phyloP scores from a whole-genome alignment of 768 basidiomycete species.

The Leccinellum rugosiceps region DNA sequence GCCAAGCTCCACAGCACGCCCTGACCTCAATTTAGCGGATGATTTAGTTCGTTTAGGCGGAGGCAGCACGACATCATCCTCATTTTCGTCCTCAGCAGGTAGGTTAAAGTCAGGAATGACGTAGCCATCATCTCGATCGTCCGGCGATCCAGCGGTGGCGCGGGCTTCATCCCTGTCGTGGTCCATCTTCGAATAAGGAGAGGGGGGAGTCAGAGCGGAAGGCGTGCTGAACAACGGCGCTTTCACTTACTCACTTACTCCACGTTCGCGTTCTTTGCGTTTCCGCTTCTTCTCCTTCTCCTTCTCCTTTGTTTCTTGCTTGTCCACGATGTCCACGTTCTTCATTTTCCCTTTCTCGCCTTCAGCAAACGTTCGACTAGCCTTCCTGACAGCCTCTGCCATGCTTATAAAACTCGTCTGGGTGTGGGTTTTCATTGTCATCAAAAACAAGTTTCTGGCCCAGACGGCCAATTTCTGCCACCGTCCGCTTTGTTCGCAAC shows the following conservation, averaged over 20 bases:
- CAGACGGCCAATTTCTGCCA: slow-evolving; percentile 56
- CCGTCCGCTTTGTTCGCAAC: slow-evolving; percentile 67
- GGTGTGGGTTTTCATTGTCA: slow-evolving; percentile 77
- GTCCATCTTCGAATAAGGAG: slow-evolving; percentile 16
- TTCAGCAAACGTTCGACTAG: slow-evolving; percentile 67
- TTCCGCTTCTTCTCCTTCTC: slow-evolving; percentile 90
- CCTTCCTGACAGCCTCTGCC: slow-evolving; percentile 63
- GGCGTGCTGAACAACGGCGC: not conserved
- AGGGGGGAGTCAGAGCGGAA: not conserved
- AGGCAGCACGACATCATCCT: slow-evolving; percentile 27
- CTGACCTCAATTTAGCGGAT: slow-evolving; percentile 27
- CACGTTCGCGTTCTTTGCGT: slow-evolving; percentile 72
- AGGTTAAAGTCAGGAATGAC: slow-evolving; percentile 69
- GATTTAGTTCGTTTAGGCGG: slow-evolving; percentile 32
- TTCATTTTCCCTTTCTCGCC: slow-evolving; percentile 71
- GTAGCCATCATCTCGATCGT: slow-evolving; percentile 64
- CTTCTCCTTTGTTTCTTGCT: slow-evolving; percentile 82
- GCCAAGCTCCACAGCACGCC: slow-evolving; percentile 20
- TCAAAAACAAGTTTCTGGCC: slow-evolving; percentile 85
- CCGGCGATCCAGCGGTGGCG: slow-evolving; percentile 34
- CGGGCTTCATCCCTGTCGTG: slow-evolving; percentile 26
- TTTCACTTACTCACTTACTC: slow-evolving; percentile 25
- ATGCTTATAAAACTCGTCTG: slow-evolving; percentile 68
- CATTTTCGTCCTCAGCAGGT: slow-evolving; percentile 37
- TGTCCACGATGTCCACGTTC: slow-evolving; percentile 69